These are phyloP conservation scores for Hevea brasiliensis DNA, from an alignment of 345 rosid genomes.

Conservation along the genomic window DNA sequence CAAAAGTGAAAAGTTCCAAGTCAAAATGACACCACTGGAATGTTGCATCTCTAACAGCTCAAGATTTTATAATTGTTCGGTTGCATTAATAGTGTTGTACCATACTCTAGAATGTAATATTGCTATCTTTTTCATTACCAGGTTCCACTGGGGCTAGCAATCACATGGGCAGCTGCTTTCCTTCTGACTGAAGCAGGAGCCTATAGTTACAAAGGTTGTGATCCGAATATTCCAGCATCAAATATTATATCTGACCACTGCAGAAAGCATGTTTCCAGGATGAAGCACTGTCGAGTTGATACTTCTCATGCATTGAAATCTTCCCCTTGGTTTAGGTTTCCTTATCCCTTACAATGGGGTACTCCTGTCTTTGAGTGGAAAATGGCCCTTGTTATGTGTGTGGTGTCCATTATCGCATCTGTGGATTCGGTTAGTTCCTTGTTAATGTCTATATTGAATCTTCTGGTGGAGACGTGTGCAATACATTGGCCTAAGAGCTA, in stretches of 20 bases:
- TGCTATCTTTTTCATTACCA: constrained; percentile 29
- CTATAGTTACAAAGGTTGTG: constrained; percentile 82
- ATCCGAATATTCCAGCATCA: constrained; percentile 67
- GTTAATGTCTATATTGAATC: neutral
- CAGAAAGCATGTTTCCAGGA: constrained; percentile 74
- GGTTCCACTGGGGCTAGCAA: constrained; percentile 96
- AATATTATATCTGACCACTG: constrained; percentile 80
- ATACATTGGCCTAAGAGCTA: neutral
- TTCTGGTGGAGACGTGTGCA: constrained; percentile 8
- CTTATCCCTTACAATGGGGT: constrained; percentile 98
- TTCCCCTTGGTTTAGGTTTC: constrained; percentile 97
- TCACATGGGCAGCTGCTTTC: constrained; percentile 88
- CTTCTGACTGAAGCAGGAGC: constrained; percentile 87
- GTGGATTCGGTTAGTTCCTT: constrained; percentile 81
- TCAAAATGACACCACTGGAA: neutral
- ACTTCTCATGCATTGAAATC: constrained; percentile 79
- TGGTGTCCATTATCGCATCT: constrained; percentile 72
- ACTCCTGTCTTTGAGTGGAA: constrained; percentile 88
- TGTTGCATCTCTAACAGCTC: neutral
- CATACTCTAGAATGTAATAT: neutral
- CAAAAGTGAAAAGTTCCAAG: neutral
- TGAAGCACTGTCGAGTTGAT: constrained; percentile 87
- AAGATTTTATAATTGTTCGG: neutral
- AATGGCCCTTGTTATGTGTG: constrained; percentile 90
- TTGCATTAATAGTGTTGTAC: neutral